Evolutionary conservation across 805 yeast genomes (phyloP).

Genomic region (Lachancea cidri): DNA sequence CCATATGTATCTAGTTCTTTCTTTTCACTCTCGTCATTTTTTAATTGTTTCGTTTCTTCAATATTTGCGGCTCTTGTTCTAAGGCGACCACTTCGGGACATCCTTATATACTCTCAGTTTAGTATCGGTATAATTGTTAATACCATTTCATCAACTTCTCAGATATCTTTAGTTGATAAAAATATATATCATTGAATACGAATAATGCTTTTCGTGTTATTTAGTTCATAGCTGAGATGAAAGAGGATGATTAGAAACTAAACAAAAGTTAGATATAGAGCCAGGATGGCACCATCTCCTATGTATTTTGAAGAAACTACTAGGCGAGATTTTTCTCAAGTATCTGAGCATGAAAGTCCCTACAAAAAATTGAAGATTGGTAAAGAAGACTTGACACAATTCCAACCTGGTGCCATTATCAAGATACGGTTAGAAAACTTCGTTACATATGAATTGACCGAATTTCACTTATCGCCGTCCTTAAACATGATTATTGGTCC

Average conservation of each 20-base stretch:
- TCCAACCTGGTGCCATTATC: slow-evolving; percentile 45
- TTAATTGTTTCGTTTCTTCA: slow-evolving; percentile 15
- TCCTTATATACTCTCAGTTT: neutral
- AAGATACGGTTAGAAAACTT: slow-evolving; percentile 56
- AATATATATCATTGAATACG: neutral
- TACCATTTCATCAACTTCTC: neutral
- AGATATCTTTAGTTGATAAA: no score
- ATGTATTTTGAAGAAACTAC: neutral
- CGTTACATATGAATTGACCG: slow-evolving; percentile 65
- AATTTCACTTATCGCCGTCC: slow-evolving; percentile 72
- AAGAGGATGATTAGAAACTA: no score
- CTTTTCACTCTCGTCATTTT: slow-evolving; percentile 19
- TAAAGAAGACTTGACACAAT: slow-evolving; percentile 21
- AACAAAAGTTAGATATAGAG: no score
- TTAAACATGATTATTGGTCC: slow-evolving; percentile 94
- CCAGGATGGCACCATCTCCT: neutral
- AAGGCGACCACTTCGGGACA: slow-evolving; percentile 7
- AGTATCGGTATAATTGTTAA: neutral
- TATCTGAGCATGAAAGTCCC: neutral
- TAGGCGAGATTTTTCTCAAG: neutral
- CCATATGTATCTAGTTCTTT: slow-evolving; percentile 24
- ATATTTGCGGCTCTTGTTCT: slow-evolving; percentile 3
- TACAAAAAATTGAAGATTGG: slow-evolving; percentile 15
- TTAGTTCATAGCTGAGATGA: no score
- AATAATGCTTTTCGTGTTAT: no score